These are phyloP conservation scores for Ramaria sp. DNA, from an alignment of 768 basidiomycete genomes.

Conservation along the genomic window DNA sequence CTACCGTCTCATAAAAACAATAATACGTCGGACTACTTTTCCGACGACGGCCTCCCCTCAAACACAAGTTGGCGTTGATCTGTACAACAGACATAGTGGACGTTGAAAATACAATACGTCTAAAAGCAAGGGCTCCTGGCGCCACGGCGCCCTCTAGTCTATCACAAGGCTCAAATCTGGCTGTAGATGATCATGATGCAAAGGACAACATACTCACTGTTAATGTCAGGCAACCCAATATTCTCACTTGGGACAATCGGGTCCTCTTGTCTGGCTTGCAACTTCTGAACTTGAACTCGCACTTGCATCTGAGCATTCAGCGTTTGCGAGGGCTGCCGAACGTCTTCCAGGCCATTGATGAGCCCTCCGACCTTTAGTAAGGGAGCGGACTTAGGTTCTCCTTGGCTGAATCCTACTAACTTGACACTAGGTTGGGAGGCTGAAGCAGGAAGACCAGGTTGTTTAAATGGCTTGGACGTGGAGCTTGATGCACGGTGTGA, in stretches of 20 bases:
- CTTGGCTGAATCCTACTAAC: slow-evolving; percentile 1
- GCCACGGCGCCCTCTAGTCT: too few relatives aligned
- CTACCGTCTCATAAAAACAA: too few relatives aligned
- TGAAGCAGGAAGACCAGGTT: slow-evolving; percentile 2
- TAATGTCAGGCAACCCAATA: slow-evolving; percentile 90
- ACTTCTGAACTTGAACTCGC: slow-evolving; percentile 8
- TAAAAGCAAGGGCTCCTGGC: too few relatives aligned
- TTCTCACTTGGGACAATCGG: slow-evolving; percentile 55
- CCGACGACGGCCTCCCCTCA: too few relatives aligned
- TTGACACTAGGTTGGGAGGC: slow-evolving; percentile 7
- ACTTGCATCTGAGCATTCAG: slow-evolving; percentile 57
- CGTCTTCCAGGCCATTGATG: slow-evolving; percentile 26
- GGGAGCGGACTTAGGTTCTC: neutral
- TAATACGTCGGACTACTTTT: too few relatives aligned
- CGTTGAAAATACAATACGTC: too few relatives aligned
- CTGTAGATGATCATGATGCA: neutral
- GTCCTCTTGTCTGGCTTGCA: slow-evolving; percentile 28
- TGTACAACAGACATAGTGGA: too few relatives aligned
- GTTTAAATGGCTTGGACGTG: slow-evolving; percentile 10
- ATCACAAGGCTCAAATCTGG: neutral
- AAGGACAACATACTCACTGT: slow-evolving; percentile 51
- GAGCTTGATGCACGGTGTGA: slow-evolving; percentile 5
- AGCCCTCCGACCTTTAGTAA: slow-evolving; percentile 36
- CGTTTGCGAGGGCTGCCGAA: slow-evolving; percentile 50
- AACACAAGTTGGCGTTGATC: too few relatives aligned